Conservation (phyloP, 164 flowering plant genomes). For the Nymphaea colorata region DNA sequence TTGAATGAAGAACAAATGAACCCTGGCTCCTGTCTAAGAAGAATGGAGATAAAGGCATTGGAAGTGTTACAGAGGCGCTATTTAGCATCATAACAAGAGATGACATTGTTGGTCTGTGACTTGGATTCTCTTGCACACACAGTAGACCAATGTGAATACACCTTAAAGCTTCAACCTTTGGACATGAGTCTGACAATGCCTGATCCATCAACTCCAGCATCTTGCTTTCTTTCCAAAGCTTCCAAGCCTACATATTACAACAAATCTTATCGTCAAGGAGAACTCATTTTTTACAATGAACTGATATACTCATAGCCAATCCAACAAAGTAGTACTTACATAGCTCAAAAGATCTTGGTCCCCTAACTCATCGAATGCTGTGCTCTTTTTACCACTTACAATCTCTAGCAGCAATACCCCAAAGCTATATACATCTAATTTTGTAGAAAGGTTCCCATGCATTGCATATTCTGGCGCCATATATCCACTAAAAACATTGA, state of each 20-base stretch:
- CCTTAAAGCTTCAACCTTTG: constrained; percentile 1
- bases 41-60: constrained; percentile 4
- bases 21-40: not conserved
- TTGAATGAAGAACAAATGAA: too few species aligned
- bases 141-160: constrained; percentile 5
- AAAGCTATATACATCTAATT: constrained; percentile 7
- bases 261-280: not conserved
- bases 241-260: constrained; percentile 5
- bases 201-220: constrained; percentile 6
- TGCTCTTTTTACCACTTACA: constrained; percentile 5
- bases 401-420: constrained; percentile 10
- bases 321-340: not conserved
- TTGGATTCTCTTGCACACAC: constrained; percentile 9
- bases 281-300: too few species aligned
- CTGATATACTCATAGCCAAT: too few species aligned
- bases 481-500: constrained; percentile 4
- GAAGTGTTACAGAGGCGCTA: not conserved
- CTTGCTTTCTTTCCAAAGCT: constrained; percentile 1
- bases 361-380: not conserved
- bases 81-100: constrained; percentile 5
- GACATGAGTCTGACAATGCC: not conserved
- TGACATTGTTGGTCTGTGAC: constrained; percentile 8
- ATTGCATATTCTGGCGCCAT: constrained; percentile 8
- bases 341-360: not conserved
- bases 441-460: constrained; percentile 3